Evolutionary conservation across 805 yeast genomes (phyloP).

Genomic region (Saccharomycopsis selenospora): DNA sequence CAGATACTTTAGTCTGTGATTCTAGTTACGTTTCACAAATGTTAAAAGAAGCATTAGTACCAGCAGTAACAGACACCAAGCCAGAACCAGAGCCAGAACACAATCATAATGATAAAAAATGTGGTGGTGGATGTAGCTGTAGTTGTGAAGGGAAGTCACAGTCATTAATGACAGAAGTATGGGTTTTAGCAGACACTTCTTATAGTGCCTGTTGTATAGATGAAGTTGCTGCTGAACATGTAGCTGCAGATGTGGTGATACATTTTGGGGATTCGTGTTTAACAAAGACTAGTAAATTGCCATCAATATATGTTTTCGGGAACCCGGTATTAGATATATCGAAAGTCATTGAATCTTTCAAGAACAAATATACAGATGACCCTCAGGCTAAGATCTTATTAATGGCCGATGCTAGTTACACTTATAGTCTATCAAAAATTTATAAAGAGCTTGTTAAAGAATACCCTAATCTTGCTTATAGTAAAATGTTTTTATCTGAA

Average conservation of each 20-base stretch:
- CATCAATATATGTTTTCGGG: conserved; percentile 77
- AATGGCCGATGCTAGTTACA: conserved; percentile 71
- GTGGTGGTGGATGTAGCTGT: not conserved
- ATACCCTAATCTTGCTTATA: conserved; percentile 31
- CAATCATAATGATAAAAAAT: not conserved
- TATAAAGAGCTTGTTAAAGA: conserved; percentile 29
- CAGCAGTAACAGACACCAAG: not conserved
- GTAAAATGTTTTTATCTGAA: conserved; percentile 17
- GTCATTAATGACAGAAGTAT: conserved; percentile 47
- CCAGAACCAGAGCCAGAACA: not conserved
- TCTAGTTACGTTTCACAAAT: conserved; percentile 61
- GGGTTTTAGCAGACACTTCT: conserved; percentile 92
- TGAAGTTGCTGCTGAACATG: conserved; percentile 95
- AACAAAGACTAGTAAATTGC: conserved; percentile 65
- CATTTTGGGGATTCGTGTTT: conserved; percentile 96
- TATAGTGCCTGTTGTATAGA: conserved; percentile 95
- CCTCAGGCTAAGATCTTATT: conserved; percentile 41
- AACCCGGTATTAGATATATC: conserved; percentile 47
- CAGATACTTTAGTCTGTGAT: conserved; percentile 73
- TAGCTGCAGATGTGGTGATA: conserved; percentile 71
- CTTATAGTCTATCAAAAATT: conserved; percentile 37
- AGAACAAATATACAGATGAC: conserved; percentile 32
- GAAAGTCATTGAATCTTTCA: conserved; percentile 34
- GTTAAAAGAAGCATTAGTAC: conserved; percentile 24
- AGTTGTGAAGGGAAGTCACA: not conserved